Conservation (phyloP, 1,284 basidiomycete species). For the Anthracocystis walkeri region DNA sequence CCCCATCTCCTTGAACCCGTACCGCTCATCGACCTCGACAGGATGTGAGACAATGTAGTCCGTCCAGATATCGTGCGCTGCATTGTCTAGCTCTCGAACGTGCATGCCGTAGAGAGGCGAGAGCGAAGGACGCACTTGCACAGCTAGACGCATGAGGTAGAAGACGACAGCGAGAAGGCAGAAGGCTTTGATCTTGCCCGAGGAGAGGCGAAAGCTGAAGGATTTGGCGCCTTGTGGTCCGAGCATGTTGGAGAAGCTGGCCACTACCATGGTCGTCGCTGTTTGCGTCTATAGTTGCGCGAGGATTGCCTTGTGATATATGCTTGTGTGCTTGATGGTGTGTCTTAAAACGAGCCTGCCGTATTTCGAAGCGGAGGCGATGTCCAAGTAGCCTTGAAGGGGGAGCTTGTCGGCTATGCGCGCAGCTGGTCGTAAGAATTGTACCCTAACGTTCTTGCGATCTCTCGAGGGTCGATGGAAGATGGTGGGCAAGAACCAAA, state of each 20-base stretch:
- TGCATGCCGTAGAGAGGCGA: slow-evolving; percentile 35
- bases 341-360: neutral
- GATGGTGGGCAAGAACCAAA: neutral
- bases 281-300: neutral
- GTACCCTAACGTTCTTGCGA: neutral
- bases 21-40: slow-evolving; percentile 42
- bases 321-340: slow-evolving; percentile 1
- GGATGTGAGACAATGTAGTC: slow-evolving; percentile 42
- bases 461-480: neutral
- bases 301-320: neutral
- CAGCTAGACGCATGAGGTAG: slow-evolving; percentile 21
- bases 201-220: slow-evolving; percentile 6
- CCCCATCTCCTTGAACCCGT: slow-evolving; percentile 47
- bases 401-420: neutral
- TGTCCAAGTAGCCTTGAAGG: neutral
- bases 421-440: neutral
- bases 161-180: slow-evolving; percentile 15
- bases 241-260: slow-evolving; percentile 15
- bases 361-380: neutral
- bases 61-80: slow-evolving; percentile 40
- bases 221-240: slow-evolving; percentile 6
- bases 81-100: slow-evolving; percentile 30
- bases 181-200: slow-evolving; percentile 21
- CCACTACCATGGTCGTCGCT: slow-evolving; percentile 14
- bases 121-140: slow-evolving; percentile 29